These are phyloP conservation scores for Pneumocystis sp. DNA, from an alignment of 1,139 yeast genomes.

Conservation along the genomic window DNA sequence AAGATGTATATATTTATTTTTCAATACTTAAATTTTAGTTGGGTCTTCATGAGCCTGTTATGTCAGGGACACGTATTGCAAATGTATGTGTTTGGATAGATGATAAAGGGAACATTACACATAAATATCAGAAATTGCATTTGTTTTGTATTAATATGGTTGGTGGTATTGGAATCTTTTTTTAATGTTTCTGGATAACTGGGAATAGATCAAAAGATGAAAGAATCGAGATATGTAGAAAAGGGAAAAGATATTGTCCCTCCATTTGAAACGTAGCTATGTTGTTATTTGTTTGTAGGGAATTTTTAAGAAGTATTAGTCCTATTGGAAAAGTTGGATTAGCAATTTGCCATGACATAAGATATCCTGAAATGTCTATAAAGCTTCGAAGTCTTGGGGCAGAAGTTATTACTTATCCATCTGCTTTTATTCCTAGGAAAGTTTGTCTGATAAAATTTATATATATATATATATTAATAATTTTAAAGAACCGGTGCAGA, in stretches of 20 bases:
- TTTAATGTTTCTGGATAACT: not conserved
- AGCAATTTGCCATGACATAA: conserved; percentile 24
- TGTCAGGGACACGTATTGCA: conserved; percentile 15
- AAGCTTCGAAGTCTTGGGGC: conserved; percentile 59
- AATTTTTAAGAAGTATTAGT: conserved; percentile 19
- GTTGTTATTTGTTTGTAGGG: conserved; percentile 79
- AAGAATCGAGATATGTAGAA: conserved; percentile 67
- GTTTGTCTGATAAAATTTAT: not conserved
- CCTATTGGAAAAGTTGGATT: not conserved
- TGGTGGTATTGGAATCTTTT: not conserved
- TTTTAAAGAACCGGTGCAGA: not conserved
- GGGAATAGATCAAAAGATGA: conserved; percentile 37
- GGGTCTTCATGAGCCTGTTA: conserved; percentile 72
- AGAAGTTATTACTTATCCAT: conserved; percentile 62
- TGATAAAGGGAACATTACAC: conserved; percentile 44
- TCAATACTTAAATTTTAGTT: conserved; percentile 32
- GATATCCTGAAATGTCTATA: conserved; percentile 74
- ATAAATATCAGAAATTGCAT: conserved; percentile 72
- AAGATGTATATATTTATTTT: conserved; percentile 20
- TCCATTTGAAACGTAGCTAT: conserved; percentile 49
- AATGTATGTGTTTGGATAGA: conserved; percentile 58
- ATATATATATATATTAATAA: not conserved
- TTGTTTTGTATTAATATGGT: conserved; percentile 72
- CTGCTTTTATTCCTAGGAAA: conserved; percentile 54
- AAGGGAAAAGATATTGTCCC: conserved; percentile 33